Evolutionary conservation across 2,329 filamentous ascomycete genomes (phyloP), one percentile per base, ranked within the genome.

Genomic region (Calonectria henricotiae): DNA sequence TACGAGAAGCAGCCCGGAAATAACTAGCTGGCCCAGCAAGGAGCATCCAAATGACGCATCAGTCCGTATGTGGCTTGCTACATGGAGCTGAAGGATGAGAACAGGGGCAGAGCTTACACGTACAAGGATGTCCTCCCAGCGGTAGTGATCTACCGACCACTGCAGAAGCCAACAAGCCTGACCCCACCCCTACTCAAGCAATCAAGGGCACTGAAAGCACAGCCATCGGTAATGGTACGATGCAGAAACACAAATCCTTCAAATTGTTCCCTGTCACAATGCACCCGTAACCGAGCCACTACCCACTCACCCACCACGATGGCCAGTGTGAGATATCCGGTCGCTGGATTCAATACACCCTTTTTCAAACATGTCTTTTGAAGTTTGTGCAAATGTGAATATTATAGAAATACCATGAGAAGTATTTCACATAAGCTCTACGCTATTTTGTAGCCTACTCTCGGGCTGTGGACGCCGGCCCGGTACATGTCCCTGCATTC

Each of bases 91-190:
- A 46, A 46, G 20, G 7, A 12, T 3, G 2, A 9, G 8, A 46
- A 23, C n/a, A 46, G n/a, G n/a, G 43, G 8, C 20, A 20, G 17
- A 3, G 41, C 43, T 46, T 23, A 46, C n/a, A 23, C n/a, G n/a
- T 23, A 17, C 43, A 46, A 9, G 8, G 43, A n/a, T 23, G 20
- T 11, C 11, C n/a, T 12, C 43, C n/a, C 5, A 9, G 23, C 8
- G 43, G 43, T n/a, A 46, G 20, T 46, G 43, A 46, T 46, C 43
- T 46, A n/a, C 43, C 43, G n/a, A 46, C 43, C 11, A 12, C n/a
- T 46, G 43, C 1, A 46, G 43, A 11, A 46, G 43, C 8, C n/a
- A 46, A 23, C 43, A 23, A 11, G 43, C n/a, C n/a, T 46, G n/a
- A 46, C 43, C 43, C 43, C 43, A n/a, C 43, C 43, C 23, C 35